Evolutionary conservation across 495 filamentous ascomycete species (phyloP).

Genomic region (Delitschia confertaspora): DNA sequence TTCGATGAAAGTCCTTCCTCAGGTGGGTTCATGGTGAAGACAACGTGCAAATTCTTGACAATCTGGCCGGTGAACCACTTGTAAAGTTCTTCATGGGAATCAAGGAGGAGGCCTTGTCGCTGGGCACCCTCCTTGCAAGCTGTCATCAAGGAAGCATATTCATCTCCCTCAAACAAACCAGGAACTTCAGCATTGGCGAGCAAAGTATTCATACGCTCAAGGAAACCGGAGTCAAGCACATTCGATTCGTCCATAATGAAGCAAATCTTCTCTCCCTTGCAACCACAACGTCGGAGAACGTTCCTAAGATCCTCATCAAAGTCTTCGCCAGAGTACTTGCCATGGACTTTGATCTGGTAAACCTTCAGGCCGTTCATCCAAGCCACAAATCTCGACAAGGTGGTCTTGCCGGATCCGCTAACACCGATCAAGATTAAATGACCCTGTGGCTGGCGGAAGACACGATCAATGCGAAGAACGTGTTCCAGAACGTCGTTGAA

Average conservation of each 20-base stretch:
- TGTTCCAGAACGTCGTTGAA: conserved; percentile 99
- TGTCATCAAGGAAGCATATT: conserved; percentile 93
- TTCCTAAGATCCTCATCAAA: conserved; percentile 96
- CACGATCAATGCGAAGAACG: conserved; percentile 93
- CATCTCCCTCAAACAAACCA: conserved; percentile 95
- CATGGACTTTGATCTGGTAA: conserved; percentile 99
- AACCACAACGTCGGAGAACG: conserved; percentile 86
- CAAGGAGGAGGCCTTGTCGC: conserved; percentile 84
- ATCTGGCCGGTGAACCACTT: conserved; percentile 99
- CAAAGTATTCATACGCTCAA: conserved; percentile 98
- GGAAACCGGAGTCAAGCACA: conserved; percentile 93
- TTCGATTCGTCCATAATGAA: conserved; percentile 99
- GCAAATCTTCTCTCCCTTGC: conserved; percentile 98
- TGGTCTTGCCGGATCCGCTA: conserved; percentile 97
- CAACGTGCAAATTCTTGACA: conserved; percentile 95
- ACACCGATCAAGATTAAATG: conserved; percentile 98
- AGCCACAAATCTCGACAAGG: conserved; percentile 90
- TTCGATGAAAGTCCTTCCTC: conserved; percentile 90
- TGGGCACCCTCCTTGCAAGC: conserved; percentile 97
- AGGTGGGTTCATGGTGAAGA: conserved; percentile 99
- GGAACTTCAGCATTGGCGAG: conserved; percentile 97
- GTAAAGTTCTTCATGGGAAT: conserved; percentile 97
- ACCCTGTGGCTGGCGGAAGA: conserved; percentile 96
- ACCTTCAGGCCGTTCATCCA: conserved; percentile 99
- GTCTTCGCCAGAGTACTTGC: conserved; percentile 95